phyloP scores from a whole-genome alignment of 495 filamentous ascomycete species.

The Aspergillus taichungensis region DNA sequence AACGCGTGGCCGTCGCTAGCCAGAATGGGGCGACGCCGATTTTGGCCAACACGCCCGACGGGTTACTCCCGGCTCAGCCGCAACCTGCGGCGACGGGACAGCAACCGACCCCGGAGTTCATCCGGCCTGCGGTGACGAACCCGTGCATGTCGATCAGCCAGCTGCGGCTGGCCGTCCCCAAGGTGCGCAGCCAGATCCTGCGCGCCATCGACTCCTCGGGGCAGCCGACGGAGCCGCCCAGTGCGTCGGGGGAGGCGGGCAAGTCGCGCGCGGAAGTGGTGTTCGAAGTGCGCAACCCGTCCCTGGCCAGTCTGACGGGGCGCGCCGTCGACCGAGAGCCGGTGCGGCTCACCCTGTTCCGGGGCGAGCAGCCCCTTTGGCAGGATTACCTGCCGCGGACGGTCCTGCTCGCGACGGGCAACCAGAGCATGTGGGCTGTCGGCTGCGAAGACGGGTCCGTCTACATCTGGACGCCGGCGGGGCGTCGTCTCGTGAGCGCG shows the following conservation, averaged over 20 bases:
- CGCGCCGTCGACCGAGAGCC: slow-evolving; percentile 62
- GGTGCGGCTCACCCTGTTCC: slow-evolving; percentile 68
- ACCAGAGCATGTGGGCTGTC: slow-evolving; percentile 81
- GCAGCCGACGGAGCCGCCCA: slow-evolving; percentile 38
- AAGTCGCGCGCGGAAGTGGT: slow-evolving; percentile 54
- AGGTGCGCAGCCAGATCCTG: slow-evolving; percentile 71
- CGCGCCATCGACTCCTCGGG: slow-evolving; percentile 38
- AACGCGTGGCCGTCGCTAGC: slow-evolving; percentile 46
- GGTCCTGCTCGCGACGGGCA: slow-evolving; percentile 80
- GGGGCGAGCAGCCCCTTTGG: slow-evolving; percentile 81
- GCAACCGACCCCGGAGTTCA: slow-evolving; percentile 71
- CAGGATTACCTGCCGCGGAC: slow-evolving; percentile 82
- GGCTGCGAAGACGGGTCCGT: slow-evolving; percentile 91
- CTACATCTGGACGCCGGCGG: slow-evolving; percentile 92
- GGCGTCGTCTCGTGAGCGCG: slow-evolving; percentile 72
- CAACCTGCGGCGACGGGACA: slow-evolving; percentile 47
- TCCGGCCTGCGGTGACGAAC: slow-evolving; percentile 79
- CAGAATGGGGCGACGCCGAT: slow-evolving; percentile 63
- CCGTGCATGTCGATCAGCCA: slow-evolving; percentile 74
- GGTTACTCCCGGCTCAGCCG: slow-evolving; percentile 57
- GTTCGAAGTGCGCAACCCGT: slow-evolving; percentile 68
- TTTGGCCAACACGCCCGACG: slow-evolving; percentile 65
- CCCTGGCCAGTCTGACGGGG: slow-evolving; percentile 46
- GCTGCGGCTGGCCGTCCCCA: slow-evolving; percentile 82
- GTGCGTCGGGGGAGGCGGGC: slow-evolving; percentile 45